Evolutionary conservation across 83 land plant genomes (phyloP).

Genomic region (Picea abies): DNA sequence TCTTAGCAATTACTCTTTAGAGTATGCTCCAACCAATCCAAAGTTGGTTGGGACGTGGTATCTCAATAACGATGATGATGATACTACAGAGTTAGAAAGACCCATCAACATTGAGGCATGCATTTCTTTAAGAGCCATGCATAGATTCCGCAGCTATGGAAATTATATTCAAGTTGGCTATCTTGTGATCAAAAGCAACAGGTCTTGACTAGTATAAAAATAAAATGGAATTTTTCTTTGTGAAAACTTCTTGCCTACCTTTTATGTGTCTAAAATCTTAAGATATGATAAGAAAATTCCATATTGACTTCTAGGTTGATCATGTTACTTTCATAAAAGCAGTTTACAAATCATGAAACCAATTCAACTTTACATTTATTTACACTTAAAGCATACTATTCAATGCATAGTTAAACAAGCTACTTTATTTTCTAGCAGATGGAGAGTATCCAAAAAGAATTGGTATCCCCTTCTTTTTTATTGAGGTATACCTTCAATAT

Average conservation of each 20-base stretch:
- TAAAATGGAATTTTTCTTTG: not conserved
- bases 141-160: not conserved
- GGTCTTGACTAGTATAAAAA: no score
- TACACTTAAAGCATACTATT: no score
- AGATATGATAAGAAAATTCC: no score
- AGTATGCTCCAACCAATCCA: not conserved
- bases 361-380: no score
- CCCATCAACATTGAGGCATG: conserved; percentile 17
- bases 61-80: conserved; percentile 13
- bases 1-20: conserved; percentile 15
- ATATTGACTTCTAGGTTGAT: not conserved
- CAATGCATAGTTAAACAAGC: no score
- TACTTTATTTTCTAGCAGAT: no score
- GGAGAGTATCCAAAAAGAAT: no score
- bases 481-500: no score
- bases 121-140: not conserved
- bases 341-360: no score
- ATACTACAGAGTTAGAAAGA: conserved; percentile 16
- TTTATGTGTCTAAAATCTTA: not conserved
- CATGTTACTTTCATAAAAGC: no score
- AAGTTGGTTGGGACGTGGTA: conserved; percentile 13
- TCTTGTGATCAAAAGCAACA: not conserved
- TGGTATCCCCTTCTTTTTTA: no score
- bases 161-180: not conserved
- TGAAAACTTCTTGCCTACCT: not conserved